These are phyloP conservation scores for Citrullus colocynthis DNA, from an alignment of 306 rosid species.

Conservation along the genomic window DNA sequence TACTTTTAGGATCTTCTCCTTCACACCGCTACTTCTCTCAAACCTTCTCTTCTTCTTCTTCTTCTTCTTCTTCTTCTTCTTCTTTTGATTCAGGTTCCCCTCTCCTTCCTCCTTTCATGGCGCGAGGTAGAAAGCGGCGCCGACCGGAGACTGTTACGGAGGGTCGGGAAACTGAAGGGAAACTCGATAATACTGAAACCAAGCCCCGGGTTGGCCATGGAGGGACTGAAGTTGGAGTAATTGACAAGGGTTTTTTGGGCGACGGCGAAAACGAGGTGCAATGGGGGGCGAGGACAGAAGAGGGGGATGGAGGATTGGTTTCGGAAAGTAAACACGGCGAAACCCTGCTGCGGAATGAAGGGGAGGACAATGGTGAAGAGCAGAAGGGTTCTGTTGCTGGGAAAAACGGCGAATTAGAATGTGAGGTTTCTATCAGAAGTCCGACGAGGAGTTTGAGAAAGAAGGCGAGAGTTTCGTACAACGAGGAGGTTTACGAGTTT, in stretches of 20 bases:
- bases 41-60: not conserved
- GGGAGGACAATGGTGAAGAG: not conserved
- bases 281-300: not conserved
- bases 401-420: not conserved
- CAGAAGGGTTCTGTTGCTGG: not conserved
- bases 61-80: not conserved
- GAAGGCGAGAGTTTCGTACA: slow-evolving; percentile 8
- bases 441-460: not conserved
- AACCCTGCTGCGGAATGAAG: not conserved
- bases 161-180: not conserved
- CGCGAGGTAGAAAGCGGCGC: slow-evolving; percentile 9
- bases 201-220: not conserved
- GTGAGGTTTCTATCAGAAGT: not conserved
- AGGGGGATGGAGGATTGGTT: not conserved
- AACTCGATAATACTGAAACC: not conserved
- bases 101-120: not conserved
- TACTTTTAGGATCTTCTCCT: not conserved
- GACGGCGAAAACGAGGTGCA: not conserved
- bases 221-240: not conserved
- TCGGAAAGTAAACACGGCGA: not conserved
- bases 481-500: not conserved
- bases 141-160: not conserved
- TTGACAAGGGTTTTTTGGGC: not conserved
- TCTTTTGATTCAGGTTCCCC: not conserved
- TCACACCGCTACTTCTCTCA: not conserved